These are phyloP conservation scores for Gossypium sturtianum DNA, from an alignment of 345 rosid species.

Conservation along the genomic window DNA sequence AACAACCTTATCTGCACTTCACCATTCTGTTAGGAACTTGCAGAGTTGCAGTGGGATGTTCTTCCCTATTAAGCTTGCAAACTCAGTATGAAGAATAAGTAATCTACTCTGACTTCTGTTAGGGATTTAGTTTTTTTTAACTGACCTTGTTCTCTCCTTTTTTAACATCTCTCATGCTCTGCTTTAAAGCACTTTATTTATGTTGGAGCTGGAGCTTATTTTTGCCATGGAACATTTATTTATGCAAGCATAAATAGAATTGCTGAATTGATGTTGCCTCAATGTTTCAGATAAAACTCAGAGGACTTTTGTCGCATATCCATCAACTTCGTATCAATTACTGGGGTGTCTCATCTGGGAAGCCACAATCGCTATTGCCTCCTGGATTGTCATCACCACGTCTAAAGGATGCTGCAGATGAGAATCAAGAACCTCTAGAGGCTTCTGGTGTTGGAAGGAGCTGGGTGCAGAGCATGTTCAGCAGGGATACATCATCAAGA, in stretches of 20 bases:
- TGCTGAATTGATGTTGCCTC: conserved; percentile 2
- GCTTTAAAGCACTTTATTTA: conserved; percentile 30
- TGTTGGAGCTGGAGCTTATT: background rate
- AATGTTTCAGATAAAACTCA: conserved; percentile 70
- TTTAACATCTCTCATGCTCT: conserved; percentile 58
- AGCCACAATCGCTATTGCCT: conserved; percentile 50
- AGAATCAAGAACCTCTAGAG: conserved; percentile 83
- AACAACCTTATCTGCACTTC: background rate
- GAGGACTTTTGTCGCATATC: conserved; percentile 91
- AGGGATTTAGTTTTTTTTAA: background rate
- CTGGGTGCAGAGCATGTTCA: conserved; percentile 99
- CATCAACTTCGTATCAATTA: conserved; percentile 88
- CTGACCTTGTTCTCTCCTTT: conserved; percentile 44
- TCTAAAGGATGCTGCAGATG: conserved; percentile 65
- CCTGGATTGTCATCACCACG: conserved; percentile 83
- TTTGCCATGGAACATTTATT: background rate
- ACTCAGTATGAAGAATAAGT: conserved; percentile 43
- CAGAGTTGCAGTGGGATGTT: background rate
- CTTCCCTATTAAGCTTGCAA: background rate
- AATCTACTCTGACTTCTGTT: conserved; percentile 15
- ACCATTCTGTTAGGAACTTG: background rate
- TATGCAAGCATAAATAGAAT: background rate
- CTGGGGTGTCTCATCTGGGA: conserved; percentile 84
- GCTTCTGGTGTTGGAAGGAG: conserved; percentile 92
- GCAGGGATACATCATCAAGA: conserved; percentile 78